Evolutionary conservation across 1,139 yeast genomes (phyloP), one percentile per base, ranked within the genome.

Genomic region (Magnusiomyces tetraspermus): DNA sequence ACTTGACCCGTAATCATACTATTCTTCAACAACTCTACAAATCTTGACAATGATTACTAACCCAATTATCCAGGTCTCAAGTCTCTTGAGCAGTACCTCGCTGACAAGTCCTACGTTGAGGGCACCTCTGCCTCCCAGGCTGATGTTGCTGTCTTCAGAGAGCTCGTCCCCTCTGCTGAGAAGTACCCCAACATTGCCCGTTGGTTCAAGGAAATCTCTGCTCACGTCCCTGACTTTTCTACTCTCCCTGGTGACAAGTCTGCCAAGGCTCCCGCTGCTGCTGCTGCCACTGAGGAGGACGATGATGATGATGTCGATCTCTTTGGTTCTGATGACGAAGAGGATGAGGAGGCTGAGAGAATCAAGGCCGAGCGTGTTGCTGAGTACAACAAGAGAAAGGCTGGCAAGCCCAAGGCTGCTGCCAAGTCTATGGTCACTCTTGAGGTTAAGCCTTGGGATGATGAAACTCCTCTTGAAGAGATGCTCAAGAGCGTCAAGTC

Each of bases 401-500:
- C 96, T 62, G 85, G 85, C 78, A 95, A 95, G 72, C 88, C 97
- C 68, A 88, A 88, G 82, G 88, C 97, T 68, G 96, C 96, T 74
- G 97, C 98, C 71, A 92, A 92, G 82, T 87, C 97, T 60, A 78
- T 89, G 65, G 96, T 92, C 69, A 92, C 98, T 67, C 71, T 92
- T 69, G 98, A 92, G 68, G 95, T 92, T 67, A 92, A 92, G 85
- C 97, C 97, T 76, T 92, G 98, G 98, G 98, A 92, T 76, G 97
- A 92, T 69, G 97, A 11, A 28, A 28, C 11, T 11, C 11, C 6
- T 8, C 80, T 94, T 73, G 95, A 92, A 57, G 83, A 83, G 74
- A 73, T 92, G 76, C 76, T 87, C 66, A 90, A 83, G 58, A 80
- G 82, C 74, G 97, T 89, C 69, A 89, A 88, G 82, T 71, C 78